A percentile compares a stretch with the other conserved stretches of the same genome.
Evolutionary conservation across 2,329 filamentous ascomycete genomes (phyloP).

Genomic region (Pseudogymnoascus sp.): DNA sequence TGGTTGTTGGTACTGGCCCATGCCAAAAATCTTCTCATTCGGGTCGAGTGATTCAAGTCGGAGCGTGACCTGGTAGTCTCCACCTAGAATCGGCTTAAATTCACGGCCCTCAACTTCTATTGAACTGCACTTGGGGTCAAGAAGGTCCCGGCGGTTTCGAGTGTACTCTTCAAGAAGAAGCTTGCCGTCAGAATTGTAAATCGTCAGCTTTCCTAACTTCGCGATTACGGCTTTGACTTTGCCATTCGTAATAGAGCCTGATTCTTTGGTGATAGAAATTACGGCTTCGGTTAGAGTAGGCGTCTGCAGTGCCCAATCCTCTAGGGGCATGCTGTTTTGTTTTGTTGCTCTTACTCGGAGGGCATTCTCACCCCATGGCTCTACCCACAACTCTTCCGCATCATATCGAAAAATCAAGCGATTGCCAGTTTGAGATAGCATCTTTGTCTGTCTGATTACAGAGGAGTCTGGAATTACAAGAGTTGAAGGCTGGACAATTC

Average conservation of each 20-base stretch:
- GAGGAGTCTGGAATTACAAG: too few species aligned
- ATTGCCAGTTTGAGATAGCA: constrained; percentile 21
- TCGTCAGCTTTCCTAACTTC: constrained; percentile 41
- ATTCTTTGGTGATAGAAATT: constrained; percentile 35
- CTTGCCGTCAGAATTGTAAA: constrained; percentile 36
- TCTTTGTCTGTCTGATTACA: constrained; percentile 4
- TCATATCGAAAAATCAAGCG: constrained; percentile 31
- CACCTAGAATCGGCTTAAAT: constrained; percentile 45
- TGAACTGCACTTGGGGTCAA: constrained; percentile 52
- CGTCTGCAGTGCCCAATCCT: constrained; percentile 35
- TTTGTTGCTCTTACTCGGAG: constrained; percentile 42
- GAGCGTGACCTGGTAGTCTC: constrained; percentile 49
- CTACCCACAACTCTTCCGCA: constrained; percentile 39
- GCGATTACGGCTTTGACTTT: constrained; percentile 41
- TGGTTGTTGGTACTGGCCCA: constrained; percentile 62
- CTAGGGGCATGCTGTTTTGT: constrained; percentile 27
- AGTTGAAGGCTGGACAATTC: too few species aligned
- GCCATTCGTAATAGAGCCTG: constrained; percentile 40
- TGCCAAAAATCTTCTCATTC: constrained; percentile 57
- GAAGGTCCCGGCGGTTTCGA: constrained; percentile 41
- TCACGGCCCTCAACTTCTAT: constrained; percentile 50
- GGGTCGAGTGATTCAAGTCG: constrained; percentile 48
- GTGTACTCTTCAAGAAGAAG: constrained; percentile 46
- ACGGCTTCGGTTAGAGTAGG: constrained; percentile 20
- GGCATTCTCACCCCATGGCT: constrained; percentile 42